A percentile compares a stretch with the other conserved stretches of the same genome.
phyloP scores from a whole-genome alignment of 2,329 filamentous ascomycete genomes.

The Colletotrichum sp. region DNA sequence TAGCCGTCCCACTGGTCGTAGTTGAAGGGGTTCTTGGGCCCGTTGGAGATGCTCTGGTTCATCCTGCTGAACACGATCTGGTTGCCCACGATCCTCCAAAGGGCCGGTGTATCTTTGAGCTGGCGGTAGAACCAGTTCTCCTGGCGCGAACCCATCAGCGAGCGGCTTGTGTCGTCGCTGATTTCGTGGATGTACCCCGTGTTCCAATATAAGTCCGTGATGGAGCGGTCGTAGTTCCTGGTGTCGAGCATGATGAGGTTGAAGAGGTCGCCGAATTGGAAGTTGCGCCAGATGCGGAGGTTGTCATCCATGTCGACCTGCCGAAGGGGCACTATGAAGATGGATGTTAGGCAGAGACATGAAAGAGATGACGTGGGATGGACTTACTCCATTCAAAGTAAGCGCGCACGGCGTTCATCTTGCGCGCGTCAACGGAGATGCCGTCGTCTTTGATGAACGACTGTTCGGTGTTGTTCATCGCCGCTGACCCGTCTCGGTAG shows the following conservation, averaged over 20 bases:
- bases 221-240: conserved; percentile 66
- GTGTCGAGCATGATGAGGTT: conserved; percentile 75
- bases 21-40: conserved; percentile 46
- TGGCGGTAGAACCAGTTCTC: conserved; percentile 76
- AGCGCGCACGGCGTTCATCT: conserved; percentile 75
- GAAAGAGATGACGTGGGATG: accelerated
- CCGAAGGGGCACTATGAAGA: conserved; percentile 21
- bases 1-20: conserved; percentile 66
- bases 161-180: conserved; percentile 68
- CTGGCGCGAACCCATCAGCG: conserved; percentile 74
- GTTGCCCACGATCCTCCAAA: conserved; percentile 76
- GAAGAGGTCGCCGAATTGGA: conserved; percentile 68
- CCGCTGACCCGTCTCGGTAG: conserved; percentile 65
- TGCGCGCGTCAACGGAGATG: conserved; percentile 72
- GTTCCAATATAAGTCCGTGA: conserved; percentile 57
- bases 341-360: background rate
- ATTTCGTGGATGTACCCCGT: conserved; percentile 66
- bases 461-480: conserved; percentile 69
- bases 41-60: conserved; percentile 33
- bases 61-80: conserved; percentile 67
- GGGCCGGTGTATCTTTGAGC: conserved; percentile 59
- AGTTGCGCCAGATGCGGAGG: conserved; percentile 71
- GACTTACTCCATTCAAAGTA: conserved; percentile 67
- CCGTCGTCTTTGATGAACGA: conserved; percentile 65
- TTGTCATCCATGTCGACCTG: conserved; percentile 74